phyloP scores from a whole-genome alignment of 2,329 filamentous ascomycete genomes.

The Mariannaea sp. region DNA sequence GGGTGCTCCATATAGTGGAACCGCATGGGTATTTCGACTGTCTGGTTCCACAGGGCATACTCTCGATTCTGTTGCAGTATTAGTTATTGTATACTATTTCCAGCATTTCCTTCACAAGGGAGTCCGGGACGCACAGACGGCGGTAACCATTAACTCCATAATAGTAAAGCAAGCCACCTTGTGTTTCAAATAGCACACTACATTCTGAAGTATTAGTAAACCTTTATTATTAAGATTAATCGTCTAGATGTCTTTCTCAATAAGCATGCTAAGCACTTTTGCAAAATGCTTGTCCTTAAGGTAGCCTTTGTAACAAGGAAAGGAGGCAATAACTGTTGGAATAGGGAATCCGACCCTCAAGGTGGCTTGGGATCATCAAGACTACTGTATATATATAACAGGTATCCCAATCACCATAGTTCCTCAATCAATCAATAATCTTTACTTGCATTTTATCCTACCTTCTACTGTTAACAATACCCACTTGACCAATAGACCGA shows the following conservation, averaged over 20 bases:
- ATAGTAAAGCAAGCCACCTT: not conserved
- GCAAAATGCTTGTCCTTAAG: not conserved
- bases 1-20: conserved; percentile 7
- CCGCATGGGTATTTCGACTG: not conserved
- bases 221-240: not conserved
- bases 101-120: not conserved
- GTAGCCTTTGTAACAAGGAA: too few relatives aligned
- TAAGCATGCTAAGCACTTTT: not conserved
- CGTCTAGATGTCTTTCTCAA: not conserved
- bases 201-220: conserved; percentile 1
- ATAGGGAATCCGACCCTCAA: too few relatives aligned
- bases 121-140: not conserved
- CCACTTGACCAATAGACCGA: too few relatives aligned
- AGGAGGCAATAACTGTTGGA: too few relatives aligned
- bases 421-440: too few relatives aligned
- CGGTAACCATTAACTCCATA: not conserved
- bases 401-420: too few relatives aligned
- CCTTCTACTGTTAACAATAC: too few relatives aligned
- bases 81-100: not conserved
- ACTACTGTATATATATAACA: too few relatives aligned
- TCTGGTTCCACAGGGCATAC: too few relatives aligned
- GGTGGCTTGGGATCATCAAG: too few relatives aligned
- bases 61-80: too few relatives aligned
- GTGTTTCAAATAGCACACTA: not conserved
- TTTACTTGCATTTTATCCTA: too few relatives aligned